Evolutionary conservation across 192 early-diverging fungal genomes (phyloP), one percentile per base, ranked within the genome.

Genomic region (Jimgerdemannia lactiflua): DNA sequence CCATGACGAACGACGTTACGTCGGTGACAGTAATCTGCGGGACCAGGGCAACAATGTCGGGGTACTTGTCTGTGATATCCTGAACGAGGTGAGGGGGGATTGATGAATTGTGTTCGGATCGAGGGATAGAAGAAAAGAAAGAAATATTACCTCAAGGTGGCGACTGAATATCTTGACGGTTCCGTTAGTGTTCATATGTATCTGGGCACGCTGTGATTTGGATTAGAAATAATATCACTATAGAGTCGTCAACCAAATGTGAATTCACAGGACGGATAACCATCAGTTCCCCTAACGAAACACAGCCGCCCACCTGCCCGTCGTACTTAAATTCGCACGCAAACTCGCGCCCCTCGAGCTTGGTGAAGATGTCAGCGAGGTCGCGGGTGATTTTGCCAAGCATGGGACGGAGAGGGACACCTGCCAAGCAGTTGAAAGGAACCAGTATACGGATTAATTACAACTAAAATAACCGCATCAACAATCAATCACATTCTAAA

Each of bases 271-370:
- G n/a, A n/a, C n/a, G n/a, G n/a, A n/a, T n/a, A n/a, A n/a, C n/a
- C n/a, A n/a, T n/a, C n/a, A n/a, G n/a, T n/a, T n/a, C n/a, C n/a
- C n/a, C n/a, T n/a, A n/a, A n/a, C n/a, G n/a, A n/a, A 18, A 39
- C 10, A 41, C 70, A 67, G 40, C 67, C 17, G 8, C 67, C 40
- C 17, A 67, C 67, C 67, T 97, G 93, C 6, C 95, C 95, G 76
- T 97, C 95, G 75, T 96, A 96, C 76, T 97, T 97, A 83, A 87
- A 95, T 83, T 97, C 95, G 79, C 95, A 97, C 4, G 91, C 92
- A 72, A 96, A 96, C 8, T 84, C 76, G 65, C 87, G 89, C 42
- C 89, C 91, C 69, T 95, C 94, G 70, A 96, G 92, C 11, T 92
- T 85, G 43, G 94, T 85, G 81, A 97, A 79, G 29, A 97, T 91